phyloP scores from a whole-genome alignment of 1,139 yeast genomes.

The Kodamaea suecica region DNA sequence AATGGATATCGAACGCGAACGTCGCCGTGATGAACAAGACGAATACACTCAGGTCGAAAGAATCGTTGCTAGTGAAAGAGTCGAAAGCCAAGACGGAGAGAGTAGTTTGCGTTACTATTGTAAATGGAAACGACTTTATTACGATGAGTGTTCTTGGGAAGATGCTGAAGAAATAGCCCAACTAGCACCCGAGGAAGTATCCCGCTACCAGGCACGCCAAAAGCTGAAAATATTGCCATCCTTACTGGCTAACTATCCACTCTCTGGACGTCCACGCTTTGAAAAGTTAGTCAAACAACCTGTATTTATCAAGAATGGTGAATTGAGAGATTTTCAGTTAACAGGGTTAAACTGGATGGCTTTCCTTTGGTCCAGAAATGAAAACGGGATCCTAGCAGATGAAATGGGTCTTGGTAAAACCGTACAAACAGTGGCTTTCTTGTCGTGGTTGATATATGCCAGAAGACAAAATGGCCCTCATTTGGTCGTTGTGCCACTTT shows the following conservation, averaged over 20 bases:
- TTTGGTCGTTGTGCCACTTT: constrained; percentile 89
- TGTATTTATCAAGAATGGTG: constrained; percentile 84
- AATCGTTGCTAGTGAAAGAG: constrained; percentile 82
- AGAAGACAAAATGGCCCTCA: constrained; percentile 97
- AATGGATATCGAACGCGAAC: constrained; percentile 86
- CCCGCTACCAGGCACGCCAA: constrained; percentile 74
- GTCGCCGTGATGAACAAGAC: constrained; percentile 76
- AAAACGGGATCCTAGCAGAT: constrained; percentile 96
- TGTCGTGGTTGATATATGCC: constrained; percentile 92
- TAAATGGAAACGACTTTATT: constrained; percentile 90
- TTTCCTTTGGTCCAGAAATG: constrained; percentile 94
- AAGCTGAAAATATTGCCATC: constrained; percentile 84
- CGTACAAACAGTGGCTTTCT: constrained; percentile 91
- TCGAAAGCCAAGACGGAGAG: constrained; percentile 54
- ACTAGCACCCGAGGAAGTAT: constrained; percentile 80
- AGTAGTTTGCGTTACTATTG: constrained; percentile 77
- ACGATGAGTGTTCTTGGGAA: constrained; percentile 98
- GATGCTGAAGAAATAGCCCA: constrained; percentile 83
- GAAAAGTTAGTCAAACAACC: constrained; percentile 89
- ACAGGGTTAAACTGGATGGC: constrained; percentile 99
- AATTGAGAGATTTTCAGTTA: constrained; percentile 91
- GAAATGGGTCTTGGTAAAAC: constrained; percentile 99
- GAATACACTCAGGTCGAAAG: constrained; percentile 88
- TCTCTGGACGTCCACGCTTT: constrained; percentile 74
- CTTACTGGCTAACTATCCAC: constrained; percentile 72